phyloP scores from a whole-genome alignment of 306 rosid species.

The Medicago truncatula region MtrunA17r5.0-ANR NC_053045.1:57347001-57347500 shows the following conservation, averaged over 20 bases:
- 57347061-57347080: conserved; percentile 75
- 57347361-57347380: conserved; percentile 56
- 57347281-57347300: background rate
- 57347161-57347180: conserved; percentile 96
- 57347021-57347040: conserved; percentile 24
- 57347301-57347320: conserved; percentile 66
- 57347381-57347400: background rate
- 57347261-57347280: background rate
- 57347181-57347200: conserved; percentile 98
- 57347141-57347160: conserved; percentile 93
- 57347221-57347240: conserved; percentile 93
- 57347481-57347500: conserved; percentile 78
- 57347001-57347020: background rate
- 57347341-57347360: conserved; percentile 93
- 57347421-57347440: background rate
- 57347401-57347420: conserved; percentile 16
- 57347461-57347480: conserved; percentile 86
- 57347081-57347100: conserved; percentile 70
- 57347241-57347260: conserved; percentile 55
- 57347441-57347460: conserved; percentile 73
- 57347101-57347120: conserved; percentile 67
- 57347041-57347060: conserved; percentile 74
- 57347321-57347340: conserved; percentile 98
- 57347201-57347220: conserved; percentile 80
- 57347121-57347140: conserved; percentile 84